phyloP scores from a whole-genome alignment of 148 eudicot genomes.

The Nyssa sinensis region DNA sequence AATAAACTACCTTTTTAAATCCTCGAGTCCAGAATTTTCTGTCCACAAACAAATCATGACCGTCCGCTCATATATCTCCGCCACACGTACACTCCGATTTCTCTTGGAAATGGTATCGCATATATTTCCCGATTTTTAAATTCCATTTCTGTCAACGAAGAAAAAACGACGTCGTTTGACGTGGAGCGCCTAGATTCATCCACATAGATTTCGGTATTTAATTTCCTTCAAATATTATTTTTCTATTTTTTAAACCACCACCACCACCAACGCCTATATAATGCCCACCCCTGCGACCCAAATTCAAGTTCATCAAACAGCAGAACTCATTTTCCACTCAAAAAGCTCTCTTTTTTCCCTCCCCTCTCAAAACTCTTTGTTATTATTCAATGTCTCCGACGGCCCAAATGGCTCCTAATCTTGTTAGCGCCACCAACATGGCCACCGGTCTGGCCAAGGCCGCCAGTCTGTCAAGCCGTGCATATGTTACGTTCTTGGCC shows the following conservation, averaged over 20 bases:
- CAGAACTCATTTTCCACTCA: not conserved
- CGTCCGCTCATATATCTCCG: no score
- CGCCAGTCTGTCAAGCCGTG: slow-evolving; percentile 34
- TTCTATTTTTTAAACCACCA: not conserved
- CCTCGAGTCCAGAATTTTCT: no score
- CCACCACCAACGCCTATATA: not conserved
- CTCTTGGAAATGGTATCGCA: no score
- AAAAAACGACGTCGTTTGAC: not conserved
- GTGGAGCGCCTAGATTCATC: not conserved
- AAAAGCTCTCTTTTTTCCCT: not conserved
- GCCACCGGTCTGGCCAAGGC: slow-evolving; percentile 25
- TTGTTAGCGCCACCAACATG: not conserved
- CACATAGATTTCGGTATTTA: not conserved
- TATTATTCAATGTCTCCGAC: not conserved
- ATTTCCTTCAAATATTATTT: not conserved
- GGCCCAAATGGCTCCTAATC: slow-evolving; percentile 19
- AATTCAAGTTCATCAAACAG: not conserved
- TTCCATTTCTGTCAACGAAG: not conserved
- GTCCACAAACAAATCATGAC: no score
- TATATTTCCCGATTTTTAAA: no score
- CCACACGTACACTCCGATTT: no score
- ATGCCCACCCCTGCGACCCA: not conserved
- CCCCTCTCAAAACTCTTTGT: no score
- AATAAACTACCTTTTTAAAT: no score
- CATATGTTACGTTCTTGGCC: slow-evolving; percentile 76